Evolutionary conservation across 352 stramenopile species (phyloP).

Genomic region (Phytophthora agathidicida): DNA sequence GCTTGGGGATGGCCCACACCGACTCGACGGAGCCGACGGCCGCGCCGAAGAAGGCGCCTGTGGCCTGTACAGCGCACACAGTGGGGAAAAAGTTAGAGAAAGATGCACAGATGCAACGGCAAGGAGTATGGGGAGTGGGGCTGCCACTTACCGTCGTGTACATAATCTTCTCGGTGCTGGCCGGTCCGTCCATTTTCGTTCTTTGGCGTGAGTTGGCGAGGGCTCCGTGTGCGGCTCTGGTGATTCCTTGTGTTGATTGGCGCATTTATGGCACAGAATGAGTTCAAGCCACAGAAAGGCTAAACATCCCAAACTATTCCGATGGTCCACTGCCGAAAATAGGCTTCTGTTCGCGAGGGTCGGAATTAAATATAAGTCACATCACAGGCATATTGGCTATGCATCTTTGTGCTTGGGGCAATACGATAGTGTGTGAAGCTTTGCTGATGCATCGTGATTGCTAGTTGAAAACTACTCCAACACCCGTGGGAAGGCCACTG

Average conservation of each 20-base stretch:
- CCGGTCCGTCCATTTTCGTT: conserved; percentile 62
- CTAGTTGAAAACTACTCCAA: conserved; percentile 96
- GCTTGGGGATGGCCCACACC: conserved; percentile 88
- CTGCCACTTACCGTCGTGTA: conserved; percentile 57
- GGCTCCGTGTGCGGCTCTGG: conserved; percentile 21
- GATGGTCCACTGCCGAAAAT: background rate
- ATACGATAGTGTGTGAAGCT: conserved; percentile 94
- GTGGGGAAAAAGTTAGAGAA: background rate
- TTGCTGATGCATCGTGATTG: conserved; percentile 94
- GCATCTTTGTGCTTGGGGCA: conserved; percentile 94
- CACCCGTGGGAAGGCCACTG: conserved; percentile 89
- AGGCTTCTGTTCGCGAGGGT: conserved; percentile 38
- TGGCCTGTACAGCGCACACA: conserved; percentile 40
- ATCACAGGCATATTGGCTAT: background rate
- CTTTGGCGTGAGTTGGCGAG: conserved; percentile 24
- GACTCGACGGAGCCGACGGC: conserved; percentile 81
- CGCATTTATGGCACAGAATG: background rate
- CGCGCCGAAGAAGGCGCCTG: conserved; percentile 79
- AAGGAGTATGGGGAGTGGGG: background rate
- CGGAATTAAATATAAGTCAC: background rate
- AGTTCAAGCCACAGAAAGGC: background rate
- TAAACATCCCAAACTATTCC: background rate
- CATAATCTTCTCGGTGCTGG: conserved; percentile 82
- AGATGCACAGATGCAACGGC: background rate
- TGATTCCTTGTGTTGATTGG: conserved; percentile 16